Evolutionary conservation across 768 basidiomycete species (phyloP).

Genomic region (Dioszegia crocea): DNA sequence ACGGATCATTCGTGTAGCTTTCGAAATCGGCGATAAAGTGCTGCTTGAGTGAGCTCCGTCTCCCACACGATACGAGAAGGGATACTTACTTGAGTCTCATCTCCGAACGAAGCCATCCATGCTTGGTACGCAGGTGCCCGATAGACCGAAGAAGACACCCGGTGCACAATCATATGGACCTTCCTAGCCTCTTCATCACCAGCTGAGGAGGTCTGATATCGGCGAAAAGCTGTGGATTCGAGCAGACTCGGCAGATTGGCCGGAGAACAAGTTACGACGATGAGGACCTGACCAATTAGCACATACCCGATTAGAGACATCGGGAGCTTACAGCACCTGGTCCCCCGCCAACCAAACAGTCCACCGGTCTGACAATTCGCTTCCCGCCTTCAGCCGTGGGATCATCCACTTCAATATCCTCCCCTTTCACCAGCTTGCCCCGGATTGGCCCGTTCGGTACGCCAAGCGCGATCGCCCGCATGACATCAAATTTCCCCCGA

Average conservation of each 20-base stretch:
- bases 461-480: conserved; percentile 62
- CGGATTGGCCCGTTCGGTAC: conserved; percentile 61
- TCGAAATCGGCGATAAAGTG: conserved; percentile 70
- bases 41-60: conserved; percentile 51
- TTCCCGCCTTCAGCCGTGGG: conserved; percentile 24
- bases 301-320: too few relatives aligned
- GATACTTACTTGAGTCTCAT: conserved; percentile 59
- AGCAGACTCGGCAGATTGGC: conserved; percentile 18
- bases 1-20: conserved; percentile 61
- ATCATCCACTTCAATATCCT: conserved; percentile 56
- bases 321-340: conserved; percentile 47
- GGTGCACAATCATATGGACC: conserved; percentile 57
- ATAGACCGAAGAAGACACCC: conserved; percentile 67
- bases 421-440: conserved; percentile 62
- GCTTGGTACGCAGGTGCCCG: conserved; percentile 64
- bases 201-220: conserved; percentile 11
- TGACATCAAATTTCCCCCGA: conserved; percentile 67
- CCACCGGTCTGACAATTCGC: conserved; percentile 41
- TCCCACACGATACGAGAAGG: too few relatives aligned
- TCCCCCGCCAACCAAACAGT: conserved; percentile 39
- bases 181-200: conserved; percentile 20
- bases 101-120: conserved; percentile 68
- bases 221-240: conserved; percentile 11
- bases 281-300: conserved; percentile 24
- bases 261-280: conserved; percentile 71